A percentile compares a stretch with the other conserved stretches of the same genome.
These are phyloP conservation scores for Gracilaria caudata DNA, from an alignment of 23 red algal species.

Conservation along the genomic window DNA sequence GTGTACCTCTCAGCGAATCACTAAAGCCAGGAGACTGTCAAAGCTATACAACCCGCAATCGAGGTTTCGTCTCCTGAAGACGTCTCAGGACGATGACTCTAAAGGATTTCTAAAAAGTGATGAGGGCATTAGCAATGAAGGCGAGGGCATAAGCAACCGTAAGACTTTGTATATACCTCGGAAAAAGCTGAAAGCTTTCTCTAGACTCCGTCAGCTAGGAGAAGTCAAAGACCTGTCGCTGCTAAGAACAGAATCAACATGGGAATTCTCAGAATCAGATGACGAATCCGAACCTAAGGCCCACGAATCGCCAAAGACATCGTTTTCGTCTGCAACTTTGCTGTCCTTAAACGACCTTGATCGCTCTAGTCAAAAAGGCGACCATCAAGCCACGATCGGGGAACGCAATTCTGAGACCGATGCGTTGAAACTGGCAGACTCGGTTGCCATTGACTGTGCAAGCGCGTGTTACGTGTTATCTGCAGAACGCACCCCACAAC, in stretches of 20 bases:
- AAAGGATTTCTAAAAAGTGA: background rate
- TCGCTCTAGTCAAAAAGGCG: background rate
- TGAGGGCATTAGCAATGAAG: background rate
- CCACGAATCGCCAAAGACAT: background rate
- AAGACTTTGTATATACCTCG: slow-evolving; percentile 33
- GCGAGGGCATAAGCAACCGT: background rate
- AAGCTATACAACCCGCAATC: slow-evolving; percentile 18
- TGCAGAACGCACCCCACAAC: background rate
- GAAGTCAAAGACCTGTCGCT: slow-evolving; percentile 1
- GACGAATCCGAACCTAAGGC: background rate
- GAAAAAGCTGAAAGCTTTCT: slow-evolving; percentile 35
- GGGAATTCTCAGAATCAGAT: slow-evolving; percentile 21
- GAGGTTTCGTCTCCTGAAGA: slow-evolving; percentile 6
- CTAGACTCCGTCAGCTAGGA: slow-evolving; percentile 1
- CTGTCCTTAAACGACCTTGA: slow-evolving; percentile 9
- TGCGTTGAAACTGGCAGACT: slow-evolving; percentile 40
- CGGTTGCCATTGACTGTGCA: slow-evolving; percentile 70
- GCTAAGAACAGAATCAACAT: background rate
- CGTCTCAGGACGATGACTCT: background rate
- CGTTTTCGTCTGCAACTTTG: background rate
- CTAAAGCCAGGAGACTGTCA: slow-evolving; percentile 3
- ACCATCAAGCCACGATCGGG: too few relatives aligned
- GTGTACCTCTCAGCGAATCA: background rate
- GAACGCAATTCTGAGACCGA: background rate
- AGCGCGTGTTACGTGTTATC: slow-evolving; percentile 58